Conservation (phyloP, 805 yeast species). For the Wickerhamiella spandovensis region DNA sequence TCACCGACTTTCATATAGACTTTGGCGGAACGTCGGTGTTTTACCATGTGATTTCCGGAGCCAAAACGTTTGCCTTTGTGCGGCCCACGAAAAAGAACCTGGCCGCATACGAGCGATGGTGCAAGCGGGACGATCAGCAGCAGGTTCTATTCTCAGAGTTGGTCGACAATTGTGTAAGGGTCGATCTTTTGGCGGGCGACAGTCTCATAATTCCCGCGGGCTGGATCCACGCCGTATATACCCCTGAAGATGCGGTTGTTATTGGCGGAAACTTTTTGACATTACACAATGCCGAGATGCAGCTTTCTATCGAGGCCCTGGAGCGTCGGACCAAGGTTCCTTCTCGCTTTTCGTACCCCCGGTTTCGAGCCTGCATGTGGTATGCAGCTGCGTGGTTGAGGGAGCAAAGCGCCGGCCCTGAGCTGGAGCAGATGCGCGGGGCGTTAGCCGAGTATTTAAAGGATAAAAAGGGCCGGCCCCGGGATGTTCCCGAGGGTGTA, state of each 20-base stretch:
- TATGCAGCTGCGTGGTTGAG: slow-evolving; percentile 30
- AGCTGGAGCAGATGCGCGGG: background rate
- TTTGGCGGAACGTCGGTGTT: slow-evolving; percentile 90
- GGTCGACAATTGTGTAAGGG: slow-evolving; percentile 37
- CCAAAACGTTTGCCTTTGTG: slow-evolving; percentile 58
- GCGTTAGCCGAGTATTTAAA: background rate
- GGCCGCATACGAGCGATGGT: slow-evolving; percentile 56
- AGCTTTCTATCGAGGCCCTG: slow-evolving; percentile 44
- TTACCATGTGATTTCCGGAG: slow-evolving; percentile 67
- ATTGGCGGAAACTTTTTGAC: slow-evolving; percentile 84
- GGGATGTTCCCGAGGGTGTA: background rate
- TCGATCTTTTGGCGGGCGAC: slow-evolving; percentile 49
- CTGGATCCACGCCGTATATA: slow-evolving; percentile 84
- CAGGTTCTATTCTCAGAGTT: slow-evolving; percentile 51
- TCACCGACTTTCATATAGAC: slow-evolving; percentile 83
- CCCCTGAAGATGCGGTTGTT: slow-evolving; percentile 68
- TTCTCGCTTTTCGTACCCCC: slow-evolving; percentile 62
- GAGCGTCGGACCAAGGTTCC: slow-evolving; percentile 65
- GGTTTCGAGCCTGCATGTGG: slow-evolving; percentile 60
- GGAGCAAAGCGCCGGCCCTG: background rate
- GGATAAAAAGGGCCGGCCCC: background rate
- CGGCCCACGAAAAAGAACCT: slow-evolving; percentile 65
- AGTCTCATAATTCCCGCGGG: slow-evolving; percentile 77
- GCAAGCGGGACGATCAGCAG: slow-evolving; percentile 48
- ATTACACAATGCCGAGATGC: slow-evolving; percentile 45